These are phyloP conservation scores for Rachicladosporium sp. DNA, from an alignment of 2,329 filamentous ascomycete species.

Conservation along the genomic window DNA sequence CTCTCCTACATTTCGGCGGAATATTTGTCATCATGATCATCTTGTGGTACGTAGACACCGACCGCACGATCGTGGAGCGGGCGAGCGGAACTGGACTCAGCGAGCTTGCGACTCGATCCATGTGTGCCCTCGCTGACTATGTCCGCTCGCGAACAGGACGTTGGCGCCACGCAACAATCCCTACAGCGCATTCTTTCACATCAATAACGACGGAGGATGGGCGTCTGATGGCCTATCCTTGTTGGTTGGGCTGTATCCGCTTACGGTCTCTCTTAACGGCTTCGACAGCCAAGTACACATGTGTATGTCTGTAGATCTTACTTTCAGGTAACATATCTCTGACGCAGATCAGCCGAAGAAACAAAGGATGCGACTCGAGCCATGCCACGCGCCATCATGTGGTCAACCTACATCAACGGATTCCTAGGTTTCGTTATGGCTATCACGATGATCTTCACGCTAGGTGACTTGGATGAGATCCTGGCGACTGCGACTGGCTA, in stretches of 20 bases:
- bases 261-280: constrained; percentile 10
- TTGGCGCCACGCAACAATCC: constrained; percentile 30
- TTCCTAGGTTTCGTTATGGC: constrained; percentile 14
- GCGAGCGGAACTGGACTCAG: too few species aligned
- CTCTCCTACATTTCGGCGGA: constrained; percentile 40
- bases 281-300: constrained; percentile 18
- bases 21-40: constrained; percentile 41
- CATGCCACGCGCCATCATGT: constrained; percentile 15
- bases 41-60: constrained; percentile 17
- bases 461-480: constrained; percentile 16
- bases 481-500: constrained; percentile 12
- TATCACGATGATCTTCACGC: constrained; percentile 23
- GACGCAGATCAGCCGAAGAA: constrained; percentile 13
- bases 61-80: too few species aligned
- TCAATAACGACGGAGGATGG: constrained; percentile 36
- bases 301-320: constrained; percentile 6
- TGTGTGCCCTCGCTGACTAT: constrained; percentile 3
- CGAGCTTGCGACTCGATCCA: constrained; percentile 2
- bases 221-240: constrained; percentile 30
- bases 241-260: constrained; percentile 30
- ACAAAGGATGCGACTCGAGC: constrained; percentile 13
- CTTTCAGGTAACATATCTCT: neutral
- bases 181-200: constrained; percentile 34
- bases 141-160: constrained; percentile 20
- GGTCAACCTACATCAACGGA: constrained; percentile 10